These are phyloP conservation scores for Biscogniauxia sp. DNA, from an alignment of 2,329 filamentous ascomycete genomes.

Conservation along the genomic window DNA sequence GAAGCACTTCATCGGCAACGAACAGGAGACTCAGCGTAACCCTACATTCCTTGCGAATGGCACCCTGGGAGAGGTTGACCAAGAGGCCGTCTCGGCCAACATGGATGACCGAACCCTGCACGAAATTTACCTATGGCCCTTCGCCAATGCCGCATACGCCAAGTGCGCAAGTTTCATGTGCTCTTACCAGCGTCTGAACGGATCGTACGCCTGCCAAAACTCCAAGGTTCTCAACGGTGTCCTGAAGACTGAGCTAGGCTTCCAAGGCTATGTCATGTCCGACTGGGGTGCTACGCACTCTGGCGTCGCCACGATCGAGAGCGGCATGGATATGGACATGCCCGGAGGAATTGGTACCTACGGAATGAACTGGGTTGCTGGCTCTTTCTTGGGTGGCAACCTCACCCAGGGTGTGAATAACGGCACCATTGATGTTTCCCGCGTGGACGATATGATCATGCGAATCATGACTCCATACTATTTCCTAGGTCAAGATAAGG, in stretches of 20 bases:
- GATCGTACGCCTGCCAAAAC: slow-evolving; percentile 50
- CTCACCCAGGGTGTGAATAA: slow-evolving; percentile 47
- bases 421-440: slow-evolving; percentile 39
- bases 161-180: slow-evolving; percentile 41
- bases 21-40: slow-evolving; percentile 61
- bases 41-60: not conserved
- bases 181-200: slow-evolving; percentile 45
- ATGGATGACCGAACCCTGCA: slow-evolving; percentile 54
- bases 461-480: slow-evolving; percentile 57
- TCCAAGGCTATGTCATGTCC: slow-evolving; percentile 44
- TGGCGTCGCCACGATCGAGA: slow-evolving; percentile 35
- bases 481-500: slow-evolving; percentile 46
- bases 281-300: slow-evolving; percentile 37
- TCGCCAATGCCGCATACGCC: slow-evolving; percentile 25
- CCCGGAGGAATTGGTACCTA: slow-evolving; percentile 40
- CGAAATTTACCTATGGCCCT: slow-evolving; percentile 54
- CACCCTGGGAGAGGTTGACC: not conserved
- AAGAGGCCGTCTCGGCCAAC: slow-evolving; percentile 44
- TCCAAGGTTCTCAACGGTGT: slow-evolving; percentile 27
- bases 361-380: slow-evolving; percentile 23
- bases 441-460: slow-evolving; percentile 45
- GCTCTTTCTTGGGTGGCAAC: slow-evolving; percentile 42
- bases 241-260: slow-evolving; percentile 49
- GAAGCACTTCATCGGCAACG: slow-evolving; percentile 63
- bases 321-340: slow-evolving; percentile 46